Percentiles rank a stretch among this genome's conserved stretches.
Evolutionary conservation across 164 flowering plant genomes (phyloP).

Genomic region (grape (Vitis vinifera)): ASM3070453v1 NC_081818.1:29601001-29601500

Average conservation of each 20-base stretch:
- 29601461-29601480: conserved; percentile 20
- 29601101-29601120: too few relatives aligned
- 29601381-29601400: conserved; percentile 30
- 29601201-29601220: conserved; percentile 46
- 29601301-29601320: conserved; percentile 37
- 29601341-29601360: conserved; percentile 6
- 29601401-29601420: conserved; percentile 7
- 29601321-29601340: conserved; percentile 55
- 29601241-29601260: conserved; percentile 34
- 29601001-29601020: too few relatives aligned
- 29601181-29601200: conserved; percentile 27
- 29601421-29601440: conserved; percentile 4
- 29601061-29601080: too few relatives aligned
- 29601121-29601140: conserved; percentile 25
- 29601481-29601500: conserved; percentile 18
- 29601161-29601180: conserved; percentile 24
- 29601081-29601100: too few relatives aligned
- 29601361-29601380: conserved; percentile 47
- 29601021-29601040: too few relatives aligned
- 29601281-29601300: conserved; percentile 39
- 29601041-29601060: too few relatives aligned
- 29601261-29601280: conserved; percentile 52
- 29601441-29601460: conserved; percentile 3
- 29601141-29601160: conserved; percentile 26
- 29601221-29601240: conserved; percentile 46